Base-by-base conservation (phyloP, 495 filamentous ascomycete species). In the Pseudoneurospora amorphoporcata region DNA sequence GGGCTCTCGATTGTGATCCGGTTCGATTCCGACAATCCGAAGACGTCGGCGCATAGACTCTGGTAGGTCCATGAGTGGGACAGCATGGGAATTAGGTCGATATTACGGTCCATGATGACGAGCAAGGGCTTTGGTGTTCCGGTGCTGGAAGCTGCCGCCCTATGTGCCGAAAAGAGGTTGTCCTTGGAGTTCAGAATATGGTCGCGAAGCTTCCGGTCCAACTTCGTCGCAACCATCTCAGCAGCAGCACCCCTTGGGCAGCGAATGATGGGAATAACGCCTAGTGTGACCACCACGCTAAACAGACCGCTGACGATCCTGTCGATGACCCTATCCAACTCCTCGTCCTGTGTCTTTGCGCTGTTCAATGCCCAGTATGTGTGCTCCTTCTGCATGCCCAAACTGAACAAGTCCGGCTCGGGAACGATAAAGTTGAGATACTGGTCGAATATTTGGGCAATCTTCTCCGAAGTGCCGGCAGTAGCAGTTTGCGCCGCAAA, bases 11-110 rank as follows among this genome's bases (percentile, higher is more conserved):
- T 88, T 4, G 94, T 98, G 77, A 99, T 98, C n/a, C 94, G 91
- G 76, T 98, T 99, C 68, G 98, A 87, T 74, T 79, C 75, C 4
- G 76, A 77, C 76, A 79, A 73, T 45, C 76, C 77, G 72, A 98
- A 89, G 8, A 99, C 91, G 82, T 99, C 96, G 74, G 97, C 91
- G 39, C 98, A 94, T 19, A 99, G 87, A 2, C 94, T 97, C 78
- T 98, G 95, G 77, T 99, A 99, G 4, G 94, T 98, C 95, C 95
- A 99, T 2, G 94, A 97, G 82, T 99, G 95, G 32, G 94, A 97
- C 2, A 98, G 86, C 96, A 98, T 98, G n/a, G 96, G 94, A 72
- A 97, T 93, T 42, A 98, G 81, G 81, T 99, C 95, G 32, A 99
- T 90, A 74, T 96, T 98, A 73, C 95, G 91, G 82, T 98, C 95